Base-by-base conservation (phyloP, 306 rosid genomes). In the Abrus pulchellus region DNA sequence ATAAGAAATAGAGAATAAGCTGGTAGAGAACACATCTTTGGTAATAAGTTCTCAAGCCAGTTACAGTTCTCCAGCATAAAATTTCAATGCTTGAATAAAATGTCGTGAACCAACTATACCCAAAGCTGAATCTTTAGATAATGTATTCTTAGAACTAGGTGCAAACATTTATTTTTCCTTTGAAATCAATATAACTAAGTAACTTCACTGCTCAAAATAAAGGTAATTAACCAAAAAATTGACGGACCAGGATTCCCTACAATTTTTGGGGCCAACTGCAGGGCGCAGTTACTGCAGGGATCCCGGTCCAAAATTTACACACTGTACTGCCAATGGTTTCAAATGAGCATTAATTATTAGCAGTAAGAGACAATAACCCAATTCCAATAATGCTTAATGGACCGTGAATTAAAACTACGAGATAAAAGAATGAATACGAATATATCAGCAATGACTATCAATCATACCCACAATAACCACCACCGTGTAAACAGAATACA, bases 401-500 rank as follows among this genome's bases (percentile, higher is more conserved):
- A 56, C 9, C 40, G 78, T 74, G 62, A 71, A 32, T 2, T 33
- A 1, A 78, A 68, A 33, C 34, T 9, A 63, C 20, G 69, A 40
- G 54, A 68, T 1, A 47, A 54, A 71, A n/a, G 4, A 45, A n/a
- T 1, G 6, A 47, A 29, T 45, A 69, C 50, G 30, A 3, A 60
- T 7, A 36, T 20, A 56, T 9, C 5, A 61, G 81, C 14, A 55
- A 53, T 34, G 70, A 34, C 1, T 7, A 56, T 11, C 33, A 34
- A 77, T 20, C 90, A 85, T 89, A 95, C 99, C 99, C 99, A 44
- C 94, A 91, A 83, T 85, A 93, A 61, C 99, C 99, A 66, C 99
- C 99, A 80, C 99, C 98, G 64, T 95, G 99, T 43, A 95, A 88
- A 85, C 96, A 95, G 79, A 95, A 90, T 14, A 95, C 94, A 80